A percentile compares a stretch with the other conserved stretches of the same genome.
These are phyloP conservation scores for Kwoniella pini DNA, from an alignment of 768 basidiomycete genomes.

Conservation along the genomic window DNA sequence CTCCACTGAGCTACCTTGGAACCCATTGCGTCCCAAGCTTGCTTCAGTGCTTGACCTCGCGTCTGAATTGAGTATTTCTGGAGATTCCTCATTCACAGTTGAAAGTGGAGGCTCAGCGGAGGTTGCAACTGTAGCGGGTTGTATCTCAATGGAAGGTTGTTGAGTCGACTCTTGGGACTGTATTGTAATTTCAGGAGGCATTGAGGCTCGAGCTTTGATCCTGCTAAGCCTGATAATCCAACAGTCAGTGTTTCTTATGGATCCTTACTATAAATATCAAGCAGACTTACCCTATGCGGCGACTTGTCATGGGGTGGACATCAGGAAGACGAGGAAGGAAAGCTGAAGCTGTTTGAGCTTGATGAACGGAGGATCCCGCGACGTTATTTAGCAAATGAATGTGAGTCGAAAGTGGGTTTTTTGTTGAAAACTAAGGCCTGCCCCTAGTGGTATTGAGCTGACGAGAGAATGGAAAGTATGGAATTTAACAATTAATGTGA, in stretches of 20 bases:
- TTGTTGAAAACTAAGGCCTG: too few species aligned
- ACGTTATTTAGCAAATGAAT: too few species aligned
- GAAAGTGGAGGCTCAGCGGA: background rate
- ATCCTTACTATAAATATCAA: background rate
- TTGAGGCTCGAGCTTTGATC: background rate
- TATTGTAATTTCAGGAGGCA: background rate
- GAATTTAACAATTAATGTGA: background rate
- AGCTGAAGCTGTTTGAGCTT: background rate
- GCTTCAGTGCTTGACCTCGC: background rate
- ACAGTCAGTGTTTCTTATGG: too few species aligned
- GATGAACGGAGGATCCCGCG: too few species aligned
- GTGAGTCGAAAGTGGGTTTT: too few species aligned
- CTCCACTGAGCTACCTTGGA: constrained; percentile 3
- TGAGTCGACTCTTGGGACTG: constrained; percentile 25
- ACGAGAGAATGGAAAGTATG: constrained; percentile 1
- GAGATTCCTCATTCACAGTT: background rate
- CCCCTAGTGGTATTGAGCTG: background rate
- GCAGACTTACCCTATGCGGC: constrained; percentile 11
- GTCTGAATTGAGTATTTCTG: background rate
- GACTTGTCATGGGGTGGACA: constrained; percentile 5
- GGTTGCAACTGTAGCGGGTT: background rate
- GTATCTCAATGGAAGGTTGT: constrained; percentile 23
- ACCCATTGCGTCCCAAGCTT: background rate
- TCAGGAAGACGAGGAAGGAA: background rate
- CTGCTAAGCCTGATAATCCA: background rate